A percentile compares a stretch with the other conserved stretches of the same genome.
phyloP scores from a whole-genome alignment of 2,329 filamentous ascomycete species.

The Cordyceps pruinosa region DNA sequence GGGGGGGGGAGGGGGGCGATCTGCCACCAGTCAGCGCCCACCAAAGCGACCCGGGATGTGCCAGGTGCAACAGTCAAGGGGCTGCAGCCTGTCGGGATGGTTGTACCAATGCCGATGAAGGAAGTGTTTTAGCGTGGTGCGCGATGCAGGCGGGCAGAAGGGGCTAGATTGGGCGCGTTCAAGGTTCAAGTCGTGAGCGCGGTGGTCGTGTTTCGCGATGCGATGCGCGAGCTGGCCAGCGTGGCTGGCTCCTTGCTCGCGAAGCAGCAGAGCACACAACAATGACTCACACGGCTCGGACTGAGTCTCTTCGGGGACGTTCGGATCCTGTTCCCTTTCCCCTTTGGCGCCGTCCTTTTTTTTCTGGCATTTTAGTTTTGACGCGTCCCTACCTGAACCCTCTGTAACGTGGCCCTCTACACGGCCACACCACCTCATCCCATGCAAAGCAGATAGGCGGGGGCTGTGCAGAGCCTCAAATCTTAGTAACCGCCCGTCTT shows the following conservation, averaged over 20 bases:
- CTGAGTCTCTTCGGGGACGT: too few relatives aligned
- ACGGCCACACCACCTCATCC: neutral
- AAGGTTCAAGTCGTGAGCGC: neutral
- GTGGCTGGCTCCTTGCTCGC: too few relatives aligned
- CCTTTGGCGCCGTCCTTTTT: too few relatives aligned
- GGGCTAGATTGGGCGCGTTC: too few relatives aligned
- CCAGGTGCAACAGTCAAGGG: neutral
- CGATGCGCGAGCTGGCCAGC: too few relatives aligned
- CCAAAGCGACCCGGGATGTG: neutral
- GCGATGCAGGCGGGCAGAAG: neutral
- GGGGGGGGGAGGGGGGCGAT: neutral
- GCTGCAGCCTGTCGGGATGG: neutral
- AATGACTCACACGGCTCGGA: too few relatives aligned
- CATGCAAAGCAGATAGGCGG: neutral
- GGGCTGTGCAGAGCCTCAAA: constrained; percentile 12
- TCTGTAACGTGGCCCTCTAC: neutral
- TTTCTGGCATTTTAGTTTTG: neutral
- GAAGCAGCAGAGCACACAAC: too few relatives aligned
- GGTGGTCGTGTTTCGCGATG: neutral
- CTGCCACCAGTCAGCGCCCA: constrained; percentile 11
- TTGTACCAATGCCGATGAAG: neutral
- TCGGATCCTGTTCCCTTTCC: too few relatives aligned
- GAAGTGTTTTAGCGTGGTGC: constrained; percentile 1
- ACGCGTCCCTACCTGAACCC: neutral
- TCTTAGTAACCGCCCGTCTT: constrained; percentile 8